A percentile compares a stretch with the other conserved stretches of the same genome.
phyloP scores from a whole-genome alignment of 2,329 filamentous ascomycete species.

The Tolypocladium cylindrosporum region DNA sequence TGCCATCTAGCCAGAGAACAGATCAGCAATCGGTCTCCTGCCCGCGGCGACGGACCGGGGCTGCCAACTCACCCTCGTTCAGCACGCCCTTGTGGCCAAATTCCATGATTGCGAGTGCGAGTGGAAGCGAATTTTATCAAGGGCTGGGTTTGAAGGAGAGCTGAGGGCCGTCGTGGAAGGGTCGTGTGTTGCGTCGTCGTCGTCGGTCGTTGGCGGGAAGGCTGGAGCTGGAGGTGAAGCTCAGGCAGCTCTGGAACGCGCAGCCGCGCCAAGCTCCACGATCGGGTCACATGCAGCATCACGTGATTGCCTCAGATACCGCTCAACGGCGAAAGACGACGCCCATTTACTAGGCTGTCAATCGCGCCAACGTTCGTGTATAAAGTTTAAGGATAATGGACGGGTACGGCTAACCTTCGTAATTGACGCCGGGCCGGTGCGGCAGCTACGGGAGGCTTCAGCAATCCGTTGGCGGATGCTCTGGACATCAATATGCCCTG shows the following conservation, averaged over 20 bases:
- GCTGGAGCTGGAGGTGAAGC: conserved; percentile 28
- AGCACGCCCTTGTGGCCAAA: conserved; percentile 52
- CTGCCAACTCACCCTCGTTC: conserved; percentile 45
- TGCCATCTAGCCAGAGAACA: conserved; percentile 62
- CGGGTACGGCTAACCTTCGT: neutral
- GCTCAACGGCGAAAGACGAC: neutral
- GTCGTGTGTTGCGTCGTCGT: conserved; percentile 12
- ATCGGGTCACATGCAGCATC: conserved; percentile 1
- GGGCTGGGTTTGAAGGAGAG: neutral
- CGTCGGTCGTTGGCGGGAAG: conserved; percentile 14
- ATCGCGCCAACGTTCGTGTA: neutral
- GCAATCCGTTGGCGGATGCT: neutral
- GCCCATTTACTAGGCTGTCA: too few relatives aligned
- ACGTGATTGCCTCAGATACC: conserved; percentile 6
- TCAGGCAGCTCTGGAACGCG: conserved; percentile 39
- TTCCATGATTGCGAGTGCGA: conserved; percentile 38
- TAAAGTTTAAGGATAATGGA: neutral
- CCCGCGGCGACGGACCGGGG: neutral
- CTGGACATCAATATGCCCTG: too few relatives aligned
- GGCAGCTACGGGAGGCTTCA: neutral
- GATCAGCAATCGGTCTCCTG: conserved; percentile 9
- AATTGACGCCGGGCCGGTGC: neutral
- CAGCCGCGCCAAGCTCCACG: conserved; percentile 16
- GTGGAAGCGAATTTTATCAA: neutral
- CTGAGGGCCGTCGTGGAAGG: neutral